Percentiles rank a stretch among this genome's conserved stretches.
Conservation (phyloP, 257 asterid genomes). For the Nyctanthes arbortristis region DNA sequence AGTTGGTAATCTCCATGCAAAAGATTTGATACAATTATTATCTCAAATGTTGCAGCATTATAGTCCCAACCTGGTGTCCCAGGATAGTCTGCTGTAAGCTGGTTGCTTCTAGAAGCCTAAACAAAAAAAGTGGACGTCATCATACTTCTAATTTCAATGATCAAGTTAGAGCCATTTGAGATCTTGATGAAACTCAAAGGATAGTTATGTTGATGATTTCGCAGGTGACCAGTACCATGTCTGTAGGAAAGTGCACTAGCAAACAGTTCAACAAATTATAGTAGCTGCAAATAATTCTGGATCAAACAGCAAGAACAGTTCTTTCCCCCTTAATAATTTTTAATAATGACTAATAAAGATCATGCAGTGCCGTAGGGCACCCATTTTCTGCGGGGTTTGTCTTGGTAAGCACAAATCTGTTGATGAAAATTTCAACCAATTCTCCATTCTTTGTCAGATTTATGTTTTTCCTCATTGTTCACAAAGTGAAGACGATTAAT, state of each 20-base stretch:
- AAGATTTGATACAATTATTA: conserved; percentile 49
- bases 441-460: background rate
- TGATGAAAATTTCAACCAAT: background rate
- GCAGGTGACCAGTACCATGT: background rate
- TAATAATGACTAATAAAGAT: background rate
- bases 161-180: conserved; percentile 12
- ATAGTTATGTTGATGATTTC: background rate
- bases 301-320: background rate
- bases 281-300: background rate
- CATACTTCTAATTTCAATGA: conserved; percentile 20
- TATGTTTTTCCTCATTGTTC: background rate
- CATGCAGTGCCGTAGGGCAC: background rate
- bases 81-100: conserved; percentile 78
- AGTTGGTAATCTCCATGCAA: conserved; percentile 90
- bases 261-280: background rate
- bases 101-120: conserved; percentile 71
- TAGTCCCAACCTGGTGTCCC: conserved; percentile 85
- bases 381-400: background rate
- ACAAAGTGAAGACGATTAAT: background rate
- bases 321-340: too few species aligned
- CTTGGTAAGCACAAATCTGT: background rate
- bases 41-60: conserved; percentile 74
- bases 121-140: conserved; percentile 33
- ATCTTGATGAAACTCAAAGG: conserved; percentile 13
- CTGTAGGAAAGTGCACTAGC: background rate